These are phyloP conservation scores for Cornus kousa DNA, from an alignment of 148 eudicot species.

Conservation along the genomic window DNA sequence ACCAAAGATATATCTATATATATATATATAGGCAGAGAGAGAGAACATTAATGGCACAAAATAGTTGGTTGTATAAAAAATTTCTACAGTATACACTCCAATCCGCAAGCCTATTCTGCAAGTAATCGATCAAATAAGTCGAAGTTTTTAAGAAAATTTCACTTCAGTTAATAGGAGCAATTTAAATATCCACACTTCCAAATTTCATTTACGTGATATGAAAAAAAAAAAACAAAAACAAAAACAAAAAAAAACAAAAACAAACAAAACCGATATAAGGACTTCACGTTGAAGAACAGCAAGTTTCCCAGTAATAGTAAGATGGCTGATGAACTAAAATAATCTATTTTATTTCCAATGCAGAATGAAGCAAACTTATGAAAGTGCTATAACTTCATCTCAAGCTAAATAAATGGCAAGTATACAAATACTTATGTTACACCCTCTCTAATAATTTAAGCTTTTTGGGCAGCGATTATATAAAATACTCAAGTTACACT, in stretches of 20 bases:
- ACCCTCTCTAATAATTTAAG: too few relatives aligned
- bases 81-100: background rate
- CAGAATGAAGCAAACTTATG: background rate
- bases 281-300: background rate
- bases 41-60: background rate
- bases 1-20: background rate
- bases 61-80: background rate
- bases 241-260: too few relatives aligned
- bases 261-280: background rate
- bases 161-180: background rate
- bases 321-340: background rate
- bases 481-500: too few relatives aligned
- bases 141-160: too few relatives aligned
- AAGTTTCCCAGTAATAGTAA: background rate
- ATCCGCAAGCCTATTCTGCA: background rate
- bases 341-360: background rate
- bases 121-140: background rate
- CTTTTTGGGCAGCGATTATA: too few relatives aligned
- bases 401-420: background rate
- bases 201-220: background rate
- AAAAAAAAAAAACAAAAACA: too few relatives aligned
- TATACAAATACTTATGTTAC: too few relatives aligned
- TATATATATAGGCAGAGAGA: too few relatives aligned
- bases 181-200: background rate
- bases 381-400: background rate